These are phyloP conservation scores for Talaromyces stipitatus DNA, from an alignment of 495 filamentous ascomycete genomes.

Conservation along the genomic window DNA sequence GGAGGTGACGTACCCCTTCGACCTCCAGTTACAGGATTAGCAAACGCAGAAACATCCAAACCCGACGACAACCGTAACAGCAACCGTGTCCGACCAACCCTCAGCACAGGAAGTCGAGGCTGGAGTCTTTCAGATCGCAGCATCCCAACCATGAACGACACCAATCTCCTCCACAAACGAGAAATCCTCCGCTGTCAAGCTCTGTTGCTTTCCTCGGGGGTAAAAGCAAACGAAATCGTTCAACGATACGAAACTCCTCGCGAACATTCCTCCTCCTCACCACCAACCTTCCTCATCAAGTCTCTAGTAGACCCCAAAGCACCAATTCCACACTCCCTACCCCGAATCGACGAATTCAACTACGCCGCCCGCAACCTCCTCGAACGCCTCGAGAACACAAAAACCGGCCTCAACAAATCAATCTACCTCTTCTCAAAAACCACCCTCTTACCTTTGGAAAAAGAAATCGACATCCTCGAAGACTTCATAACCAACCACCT, in stretches of 20 bases:
- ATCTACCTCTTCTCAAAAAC: conserved; percentile 43
- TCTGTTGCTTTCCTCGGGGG: conserved; percentile 70
- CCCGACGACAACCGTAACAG: conserved; percentile 14
- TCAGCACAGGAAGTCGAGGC: conserved; percentile 23
- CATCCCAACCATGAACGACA: conserved; percentile 26
- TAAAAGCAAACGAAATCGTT: conserved; percentile 75
- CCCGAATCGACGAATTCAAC: conserved; percentile 57
- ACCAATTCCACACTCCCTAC: conserved; percentile 32
- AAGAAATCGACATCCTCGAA: conserved; percentile 42
- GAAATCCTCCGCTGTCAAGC: conserved; percentile 70
- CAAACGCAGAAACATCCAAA: conserved; percentile 31
- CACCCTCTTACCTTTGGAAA: conserved; percentile 35
- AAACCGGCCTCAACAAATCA: conserved; percentile 44
- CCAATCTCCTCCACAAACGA: conserved; percentile 36
- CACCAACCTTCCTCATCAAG: conserved; percentile 31
- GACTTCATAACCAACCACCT: conserved; percentile 45
- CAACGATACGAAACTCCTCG: conserved; percentile 50
- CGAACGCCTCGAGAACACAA: conserved; percentile 45
- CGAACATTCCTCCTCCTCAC: conserved; percentile 15
- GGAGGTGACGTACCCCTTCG: conserved; percentile 6
- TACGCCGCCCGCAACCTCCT: conserved; percentile 59
- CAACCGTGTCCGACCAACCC: conserved; percentile 13
- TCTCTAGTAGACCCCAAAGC: conserved; percentile 16
- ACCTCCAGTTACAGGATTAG: conserved; percentile 40
- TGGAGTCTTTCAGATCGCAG: conserved; percentile 67